Evolutionary conservation across 177 flowering plant species (phyloP).

Genomic region (Vitis hybrid): DNA sequence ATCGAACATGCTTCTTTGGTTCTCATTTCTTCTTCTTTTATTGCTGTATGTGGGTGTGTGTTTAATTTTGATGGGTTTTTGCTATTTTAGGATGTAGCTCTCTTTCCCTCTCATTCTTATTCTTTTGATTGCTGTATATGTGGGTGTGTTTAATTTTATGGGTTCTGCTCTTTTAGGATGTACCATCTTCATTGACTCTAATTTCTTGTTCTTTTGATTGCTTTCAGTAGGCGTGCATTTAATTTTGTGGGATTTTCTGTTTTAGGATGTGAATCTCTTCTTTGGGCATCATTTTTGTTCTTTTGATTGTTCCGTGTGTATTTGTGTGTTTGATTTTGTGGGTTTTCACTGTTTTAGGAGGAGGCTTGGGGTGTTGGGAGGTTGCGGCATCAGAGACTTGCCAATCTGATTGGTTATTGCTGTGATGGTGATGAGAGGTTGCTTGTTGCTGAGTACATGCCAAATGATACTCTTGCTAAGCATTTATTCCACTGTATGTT

Average conservation of each 20-base stretch:
- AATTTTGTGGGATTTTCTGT: neutral
- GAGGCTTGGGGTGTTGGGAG: constrained; percentile 61
- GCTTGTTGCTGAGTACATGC: constrained; percentile 69
- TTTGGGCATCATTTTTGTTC: neutral
- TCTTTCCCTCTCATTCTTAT: neutral
- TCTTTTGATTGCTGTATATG: neutral
- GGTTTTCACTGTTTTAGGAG: constrained; percentile 25
- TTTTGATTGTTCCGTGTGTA: neutral
- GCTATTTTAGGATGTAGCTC: too few species aligned
- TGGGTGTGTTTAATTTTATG: neutral
- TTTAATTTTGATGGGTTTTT: too few species aligned
- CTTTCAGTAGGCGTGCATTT: neutral
- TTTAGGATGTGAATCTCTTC: neutral
- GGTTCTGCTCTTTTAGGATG: neutral
- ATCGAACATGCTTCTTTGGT: too few species aligned
- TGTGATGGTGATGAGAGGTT: constrained; percentile 67
- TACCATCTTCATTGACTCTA: neutral
- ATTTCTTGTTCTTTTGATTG: neutral
- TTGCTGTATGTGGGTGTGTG: too few species aligned
- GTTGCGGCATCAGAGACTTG: constrained; percentile 47
- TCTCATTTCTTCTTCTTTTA: too few species aligned
- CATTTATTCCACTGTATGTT: constrained; percentile 57
- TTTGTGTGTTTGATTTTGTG: constrained; percentile 3
- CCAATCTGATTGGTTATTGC: constrained; percentile 62
- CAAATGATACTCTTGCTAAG: constrained; percentile 60